A percentile compares a stretch with the other conserved stretches of the same genome.
phyloP scores from a whole-genome alignment of 2,329 filamentous ascomycete genomes.

The Phoma sp. region DNA sequence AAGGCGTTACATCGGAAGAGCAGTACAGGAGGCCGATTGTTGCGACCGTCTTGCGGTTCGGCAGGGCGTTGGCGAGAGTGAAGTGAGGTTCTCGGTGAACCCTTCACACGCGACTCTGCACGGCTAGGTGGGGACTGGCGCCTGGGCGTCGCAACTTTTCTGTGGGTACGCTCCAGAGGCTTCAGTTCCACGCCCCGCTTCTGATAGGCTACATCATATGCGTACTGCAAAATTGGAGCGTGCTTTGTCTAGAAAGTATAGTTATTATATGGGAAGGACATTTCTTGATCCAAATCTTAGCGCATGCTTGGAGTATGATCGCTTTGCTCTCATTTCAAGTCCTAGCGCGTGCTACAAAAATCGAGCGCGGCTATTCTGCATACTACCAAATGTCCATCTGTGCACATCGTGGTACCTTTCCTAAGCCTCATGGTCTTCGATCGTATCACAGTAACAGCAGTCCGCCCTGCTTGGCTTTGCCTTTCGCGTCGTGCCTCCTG shows the following conservation, averaged over 20 bases:
- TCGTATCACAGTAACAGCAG: no score
- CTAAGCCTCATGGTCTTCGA: no score
- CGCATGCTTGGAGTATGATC: no score
- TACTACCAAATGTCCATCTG: no score
- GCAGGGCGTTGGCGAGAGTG: conserved; percentile 7
- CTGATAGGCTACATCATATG: neutral
- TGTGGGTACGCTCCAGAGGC: conserved; percentile 5
- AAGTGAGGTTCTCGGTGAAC: conserved; percentile 9
- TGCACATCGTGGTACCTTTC: no score
- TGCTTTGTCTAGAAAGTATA: neutral
- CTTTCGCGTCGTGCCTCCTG: no score
- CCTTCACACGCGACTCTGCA: conserved; percentile 17
- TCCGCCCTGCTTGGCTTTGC: no score
- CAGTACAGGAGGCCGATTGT: neutral
- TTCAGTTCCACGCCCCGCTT: conserved; percentile 2
- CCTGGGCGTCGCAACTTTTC: conserved; percentile 16
- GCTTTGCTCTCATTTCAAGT: no score
- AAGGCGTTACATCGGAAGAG: conserved; percentile 38
- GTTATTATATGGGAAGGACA: neutral
- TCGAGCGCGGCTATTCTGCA: no score
- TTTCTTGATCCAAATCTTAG: no score
- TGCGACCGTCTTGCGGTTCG: neutral
- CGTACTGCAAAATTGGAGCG: neutral
- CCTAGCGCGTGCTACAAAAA: no score
- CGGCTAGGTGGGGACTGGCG: conserved; percentile 10